phyloP scores from a whole-genome alignment of 495 filamentous ascomycete species.

The Apodospora peruviana region DNA sequence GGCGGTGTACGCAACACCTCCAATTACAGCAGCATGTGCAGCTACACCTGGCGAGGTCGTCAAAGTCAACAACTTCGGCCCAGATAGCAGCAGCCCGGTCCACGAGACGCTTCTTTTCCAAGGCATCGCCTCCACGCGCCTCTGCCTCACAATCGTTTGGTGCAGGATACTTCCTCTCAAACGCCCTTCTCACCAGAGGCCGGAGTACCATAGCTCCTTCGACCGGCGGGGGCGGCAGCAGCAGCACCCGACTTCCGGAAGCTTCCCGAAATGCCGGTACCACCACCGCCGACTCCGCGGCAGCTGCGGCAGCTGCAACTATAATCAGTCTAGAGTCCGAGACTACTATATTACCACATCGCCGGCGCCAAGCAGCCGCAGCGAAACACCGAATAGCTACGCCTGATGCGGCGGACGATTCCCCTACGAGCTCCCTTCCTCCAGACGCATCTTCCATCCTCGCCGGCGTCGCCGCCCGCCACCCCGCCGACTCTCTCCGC shows the following conservation, averaged over 20 bases:
- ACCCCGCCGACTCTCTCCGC: conserved; percentile 61
- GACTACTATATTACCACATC: conserved; percentile 40
- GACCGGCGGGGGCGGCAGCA: background rate
- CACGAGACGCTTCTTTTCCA: conserved; percentile 19
- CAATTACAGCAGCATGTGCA: conserved; percentile 9
- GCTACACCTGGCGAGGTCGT: background rate
- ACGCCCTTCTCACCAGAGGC: conserved; percentile 25
- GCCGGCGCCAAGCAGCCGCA: conserved; percentile 33
- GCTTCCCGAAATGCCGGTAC: conserved; percentile 7
- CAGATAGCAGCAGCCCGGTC: background rate
- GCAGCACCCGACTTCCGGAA: no score
- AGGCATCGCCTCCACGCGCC: conserved; percentile 6
- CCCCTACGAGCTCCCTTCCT: conserved; percentile 39
- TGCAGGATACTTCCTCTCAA: conserved; percentile 37
- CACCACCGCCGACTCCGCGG: no score
- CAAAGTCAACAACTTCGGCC: background rate
- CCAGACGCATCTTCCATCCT: conserved; percentile 80
- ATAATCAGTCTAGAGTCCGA: no score
- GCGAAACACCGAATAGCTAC: conserved; percentile 14
- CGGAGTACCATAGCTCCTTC: conserved; percentile 14
- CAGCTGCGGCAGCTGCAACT: no score
- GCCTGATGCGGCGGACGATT: background rate
- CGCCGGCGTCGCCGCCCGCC: conserved; percentile 63
- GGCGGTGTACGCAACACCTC: conserved; percentile 21
- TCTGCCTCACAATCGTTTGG: conserved; percentile 23